Evolutionary conservation across 169 alveolate species (phyloP).

Genomic region (Plasmodium inui): DNA sequence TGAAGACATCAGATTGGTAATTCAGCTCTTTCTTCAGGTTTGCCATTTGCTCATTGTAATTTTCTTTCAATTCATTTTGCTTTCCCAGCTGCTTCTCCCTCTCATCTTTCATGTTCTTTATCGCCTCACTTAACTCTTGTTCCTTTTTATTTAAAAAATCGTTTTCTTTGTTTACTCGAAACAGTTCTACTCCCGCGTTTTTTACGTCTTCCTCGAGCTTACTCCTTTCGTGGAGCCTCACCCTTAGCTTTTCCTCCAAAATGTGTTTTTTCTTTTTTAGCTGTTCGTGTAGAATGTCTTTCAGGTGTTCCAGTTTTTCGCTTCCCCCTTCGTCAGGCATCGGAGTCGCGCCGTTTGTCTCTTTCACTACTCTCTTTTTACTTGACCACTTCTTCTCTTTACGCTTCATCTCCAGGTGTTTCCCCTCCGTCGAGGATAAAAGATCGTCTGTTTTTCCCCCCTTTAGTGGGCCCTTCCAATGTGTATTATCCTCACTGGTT

Average conservation of each 20-base stretch:
- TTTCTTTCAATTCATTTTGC: constrained; percentile 6
- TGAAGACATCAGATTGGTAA: constrained; percentile 27
- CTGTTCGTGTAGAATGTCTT: constrained; percentile 37
- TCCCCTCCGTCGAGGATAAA: background rate
- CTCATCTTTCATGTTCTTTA: background rate
- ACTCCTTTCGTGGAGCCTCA: constrained; percentile 21
- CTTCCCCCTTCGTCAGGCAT: background rate
- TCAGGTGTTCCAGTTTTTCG: constrained; percentile 4
- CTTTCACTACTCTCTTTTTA: background rate
- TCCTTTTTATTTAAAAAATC: constrained; percentile 39
- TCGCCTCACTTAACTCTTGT: constrained; percentile 6
- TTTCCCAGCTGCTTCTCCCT: constrained; percentile 9
- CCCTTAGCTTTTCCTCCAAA: constrained; percentile 28
- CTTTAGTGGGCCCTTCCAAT: background rate
- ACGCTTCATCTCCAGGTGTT: background rate
- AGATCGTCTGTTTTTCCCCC: background rate
- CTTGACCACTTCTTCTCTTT: background rate
- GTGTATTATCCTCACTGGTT: background rate
- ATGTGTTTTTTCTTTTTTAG: constrained; percentile 16
- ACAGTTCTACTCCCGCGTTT: constrained; percentile 35
- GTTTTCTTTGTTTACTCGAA: constrained; percentile 55
- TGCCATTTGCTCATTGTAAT: constrained; percentile 4
- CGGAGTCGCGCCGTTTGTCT: background rate
- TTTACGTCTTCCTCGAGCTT: constrained; percentile 33
- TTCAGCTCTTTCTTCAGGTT: constrained; percentile 37